Evolutionary conservation across 179 eudicot species (phyloP).

Genomic region (Vitellaria paradoxa): DNA sequence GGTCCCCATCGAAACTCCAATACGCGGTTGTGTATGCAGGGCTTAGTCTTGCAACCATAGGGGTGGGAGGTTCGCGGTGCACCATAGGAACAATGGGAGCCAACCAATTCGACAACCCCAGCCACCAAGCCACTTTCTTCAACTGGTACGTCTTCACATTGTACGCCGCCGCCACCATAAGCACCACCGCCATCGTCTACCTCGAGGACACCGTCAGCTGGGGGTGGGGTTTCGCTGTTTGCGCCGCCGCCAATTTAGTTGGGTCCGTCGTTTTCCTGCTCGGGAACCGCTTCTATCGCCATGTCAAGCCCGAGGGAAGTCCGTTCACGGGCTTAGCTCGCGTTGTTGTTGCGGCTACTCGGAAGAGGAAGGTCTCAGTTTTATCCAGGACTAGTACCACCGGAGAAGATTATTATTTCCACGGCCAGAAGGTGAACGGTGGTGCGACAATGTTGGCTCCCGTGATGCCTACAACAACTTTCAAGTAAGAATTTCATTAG

Average conservation of each 20-base stretch:
- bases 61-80: conserved; percentile 33
- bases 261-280: conserved; percentile 34
- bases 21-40: conserved; percentile 25
- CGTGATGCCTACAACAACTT: not conserved
- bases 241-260: conserved; percentile 21
- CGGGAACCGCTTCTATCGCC: conserved; percentile 35
- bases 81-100: conserved; percentile 34
- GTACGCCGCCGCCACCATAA: conserved; percentile 20
- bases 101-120: conserved; percentile 21
- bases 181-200: conserved; percentile 33
- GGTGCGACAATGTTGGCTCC: not conserved
- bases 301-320: conserved; percentile 32
- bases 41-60: conserved; percentile 24
- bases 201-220: conserved; percentile 47
- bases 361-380: conserved; percentile 8
- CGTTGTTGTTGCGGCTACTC: conserved; percentile 27
- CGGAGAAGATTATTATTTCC: not conserved
- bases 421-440: not conserved
- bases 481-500: not conserved
- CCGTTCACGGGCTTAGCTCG: conserved; percentile 34
- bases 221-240: conserved; percentile 36
- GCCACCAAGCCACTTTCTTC: conserved; percentile 26
- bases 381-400: conserved; percentile 32
- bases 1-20: conserved; percentile 26
- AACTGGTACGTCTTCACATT: conserved; percentile 37